A percentile compares a stretch with the other conserved stretches of the same genome.
phyloP scores from a whole-genome alignment of 164 flowering plant genomes.

The Magnolia sinica region DNA sequence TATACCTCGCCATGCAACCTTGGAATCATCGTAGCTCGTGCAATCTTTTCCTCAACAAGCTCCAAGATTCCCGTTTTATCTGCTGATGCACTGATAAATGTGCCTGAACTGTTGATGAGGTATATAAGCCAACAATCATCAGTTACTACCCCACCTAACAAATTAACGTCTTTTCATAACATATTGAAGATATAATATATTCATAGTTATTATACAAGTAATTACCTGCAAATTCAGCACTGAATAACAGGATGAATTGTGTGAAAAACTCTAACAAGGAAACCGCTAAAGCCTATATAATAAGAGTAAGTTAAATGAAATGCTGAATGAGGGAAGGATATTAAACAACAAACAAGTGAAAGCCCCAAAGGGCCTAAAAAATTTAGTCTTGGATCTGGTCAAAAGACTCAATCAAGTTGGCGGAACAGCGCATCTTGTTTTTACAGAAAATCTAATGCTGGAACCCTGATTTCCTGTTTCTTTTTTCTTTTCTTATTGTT shows the following conservation, averaged over 20 bases:
- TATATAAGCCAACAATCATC: not conserved
- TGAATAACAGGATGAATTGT: not conserved
- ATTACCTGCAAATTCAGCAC: not conserved
- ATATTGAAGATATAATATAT: not conserved
- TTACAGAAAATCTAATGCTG: no score
- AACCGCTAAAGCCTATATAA: no score
- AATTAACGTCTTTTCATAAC: not conserved
- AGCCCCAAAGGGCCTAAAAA: no score
- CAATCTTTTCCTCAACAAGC: constrained; percentile 76
- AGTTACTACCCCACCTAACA: not conserved
- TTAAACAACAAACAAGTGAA: no score
- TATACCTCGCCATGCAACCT: constrained; percentile 78
- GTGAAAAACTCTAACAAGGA: not conserved
- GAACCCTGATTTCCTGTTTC: no score
- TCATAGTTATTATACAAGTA: not conserved
- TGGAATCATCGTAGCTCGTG: constrained; percentile 83
- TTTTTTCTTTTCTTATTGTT: no score
- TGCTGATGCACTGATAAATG: constrained; percentile 72
- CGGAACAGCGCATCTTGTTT: no score
- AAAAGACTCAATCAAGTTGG: no score
- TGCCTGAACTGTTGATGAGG: constrained; percentile 66
- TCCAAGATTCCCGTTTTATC: constrained; percentile 75
- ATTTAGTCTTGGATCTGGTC: no score
- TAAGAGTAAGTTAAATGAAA: no score
- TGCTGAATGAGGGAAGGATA: no score